A percentile compares a stretch with the other conserved stretches of the same genome.
These are phyloP conservation scores for Trypanosoma mega DNA, from an alignment of 208 protist genomes.

Conservation along the genomic window DNA sequence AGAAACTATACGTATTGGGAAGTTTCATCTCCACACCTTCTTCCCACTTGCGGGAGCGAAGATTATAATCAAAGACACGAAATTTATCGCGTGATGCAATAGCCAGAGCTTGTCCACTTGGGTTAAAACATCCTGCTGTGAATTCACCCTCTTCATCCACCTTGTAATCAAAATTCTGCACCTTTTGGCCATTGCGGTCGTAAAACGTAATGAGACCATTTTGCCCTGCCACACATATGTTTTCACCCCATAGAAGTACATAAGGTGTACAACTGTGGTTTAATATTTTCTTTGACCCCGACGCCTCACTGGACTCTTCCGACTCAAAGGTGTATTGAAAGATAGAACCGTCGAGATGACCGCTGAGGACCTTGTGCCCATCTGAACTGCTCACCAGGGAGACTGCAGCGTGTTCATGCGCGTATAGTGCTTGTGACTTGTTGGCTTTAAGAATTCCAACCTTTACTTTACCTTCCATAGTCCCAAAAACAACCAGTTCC, in stretches of 20 bases:
- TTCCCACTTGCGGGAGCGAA: slow-evolving; percentile 91
- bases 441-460: slow-evolving; percentile 93
- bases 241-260: slow-evolving; percentile 92
- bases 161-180: slow-evolving; percentile 90
- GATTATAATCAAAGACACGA: slow-evolving; percentile 93
- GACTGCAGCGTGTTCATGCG: slow-evolving; percentile 89
- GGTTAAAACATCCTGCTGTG: slow-evolving; percentile 89
- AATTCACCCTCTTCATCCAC: slow-evolving; percentile 90
- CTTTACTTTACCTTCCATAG: slow-evolving; percentile 94
- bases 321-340: slow-evolving; percentile 90
- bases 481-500: slow-evolving; percentile 94
- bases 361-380: slow-evolving; percentile 86
- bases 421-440: slow-evolving; percentile 93
- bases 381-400: slow-evolving; percentile 73
- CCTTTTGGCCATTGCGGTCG: slow-evolving; percentile 82
- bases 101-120: slow-evolving; percentile 92
- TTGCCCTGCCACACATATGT: slow-evolving; percentile 87
- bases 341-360: slow-evolving; percentile 93
- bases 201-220: slow-evolving; percentile 94
- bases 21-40: slow-evolving; percentile 77
- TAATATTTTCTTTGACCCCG: slow-evolving; percentile 80
- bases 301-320: slow-evolving; percentile 53
- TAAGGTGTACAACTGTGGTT: slow-evolving; percentile 88
- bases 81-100: slow-evolving; percentile 89
- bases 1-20: slow-evolving; percentile 92